Base-by-base conservation (phyloP, 2,329 filamentous ascomycete genomes). In the Coleophoma cylindrospora region DNA sequence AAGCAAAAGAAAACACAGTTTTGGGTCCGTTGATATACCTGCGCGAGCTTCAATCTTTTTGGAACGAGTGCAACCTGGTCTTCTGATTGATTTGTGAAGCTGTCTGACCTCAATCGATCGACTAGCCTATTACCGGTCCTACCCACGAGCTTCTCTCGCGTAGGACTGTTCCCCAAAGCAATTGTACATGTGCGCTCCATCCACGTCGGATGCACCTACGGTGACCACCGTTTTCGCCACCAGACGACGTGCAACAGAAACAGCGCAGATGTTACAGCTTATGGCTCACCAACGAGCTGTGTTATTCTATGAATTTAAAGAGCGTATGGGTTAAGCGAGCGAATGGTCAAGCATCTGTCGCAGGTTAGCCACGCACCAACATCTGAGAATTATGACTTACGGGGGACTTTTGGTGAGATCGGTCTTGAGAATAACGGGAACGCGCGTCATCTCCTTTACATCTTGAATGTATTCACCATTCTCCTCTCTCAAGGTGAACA, bases 331-430 rank as follows among this genome's bases (percentile, higher is more conserved):
- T 91, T 91, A 62, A 91, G 72, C 37, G 87, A 90, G 54, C 87
- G 84, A 64, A 91, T 91, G n/a, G 87, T 91, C 69, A 91, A 70
- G 75, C 87, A 91, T 61, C 87, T 91, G 59, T 19, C 56, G 36
- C 45, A 14, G 43, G 59, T 79, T 70, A 78, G 73, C 63, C 59
- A 47, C 27, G 27, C 4, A 8, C 27, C 6, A 8, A 8, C 7
- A 10, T 3, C 27, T 27, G 27, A 27, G 27, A 10, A 27, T 3
- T 27, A 27, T 34, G 44, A 92, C 94, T 84, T 87, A 99, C 91
- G 94, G 94, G 73, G 94, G 94, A 75, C 92, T 97, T 88, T 99
- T 99, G 74, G 80, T 89, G 64, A 99, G 81, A 74, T 99, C 94
- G 58, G 94, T 97, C 84, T 96, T 97, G 64, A 99, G 74, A 68